Base-by-base conservation (phyloP, 805 yeast species). In the Kazachstania psychrophila region DNA sequence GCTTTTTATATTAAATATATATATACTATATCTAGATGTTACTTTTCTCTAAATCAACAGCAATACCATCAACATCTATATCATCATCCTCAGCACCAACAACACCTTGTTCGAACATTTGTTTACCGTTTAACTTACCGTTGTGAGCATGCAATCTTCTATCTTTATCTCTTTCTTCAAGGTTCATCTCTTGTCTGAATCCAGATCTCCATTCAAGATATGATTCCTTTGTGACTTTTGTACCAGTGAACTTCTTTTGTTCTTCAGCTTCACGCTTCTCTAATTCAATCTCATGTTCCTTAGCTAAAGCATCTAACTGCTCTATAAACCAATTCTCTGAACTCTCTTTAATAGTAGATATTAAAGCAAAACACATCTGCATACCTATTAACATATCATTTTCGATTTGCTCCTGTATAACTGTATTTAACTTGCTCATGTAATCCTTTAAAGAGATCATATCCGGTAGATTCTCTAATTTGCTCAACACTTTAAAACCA, bases 191-290 rank as follows among this genome's bases (percentile, higher is more conserved):
- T 39, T 66, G 63, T 40, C 94, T 69, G 60, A 92, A 88, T 36
- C 61, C 65, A 3, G 40, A 38, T 52, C 95, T 69, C 98, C 98
- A 89, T 31, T 58, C 67, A 2, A 56, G 54, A 56, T 73, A 89
- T n/a, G 79, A 68, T 47, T 83, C 94, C 12, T 59, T 62, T 2
- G 96, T 89, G 5, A 89, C 96, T 37, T 81, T 74, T 1, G 97
- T 92, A 24, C 98, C 98, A 28, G 69, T 67, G 61, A 89, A 89
- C 60, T 92, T 92, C 57, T 79, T 79, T 56, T 86, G 94, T 55
- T 87, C 96, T 58, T 79, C 79, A 48, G 67, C 70, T 56, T 92
- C 97, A 44, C 75, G 75, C 16, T 68, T 77, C 35, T 69, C 63
- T 14, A 81, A 61, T 43, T 70, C 72, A 34, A 68, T 65, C 43